Evolutionary conservation across 768 basidiomycete genomes (phyloP), one percentile per base, ranked within the genome.

Genomic region (Naematelia encephala): DNA sequence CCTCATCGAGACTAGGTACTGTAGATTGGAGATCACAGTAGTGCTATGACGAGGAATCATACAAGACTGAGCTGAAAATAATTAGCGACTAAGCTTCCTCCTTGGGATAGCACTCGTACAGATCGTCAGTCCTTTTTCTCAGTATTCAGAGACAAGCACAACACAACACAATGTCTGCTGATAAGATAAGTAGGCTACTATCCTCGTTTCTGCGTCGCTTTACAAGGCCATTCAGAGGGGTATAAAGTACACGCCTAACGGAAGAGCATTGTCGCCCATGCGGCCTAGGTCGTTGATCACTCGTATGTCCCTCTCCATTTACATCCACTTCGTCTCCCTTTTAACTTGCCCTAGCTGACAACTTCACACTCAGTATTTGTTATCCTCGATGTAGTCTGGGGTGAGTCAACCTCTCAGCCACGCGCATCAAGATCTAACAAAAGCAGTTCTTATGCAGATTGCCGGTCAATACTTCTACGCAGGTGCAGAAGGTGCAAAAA

Each of bases 181-280:
- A n/a, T n/a, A n/a, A n/a, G 29, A 29, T n/a, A 28, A 21, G 26
- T 2, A 67, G 65, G 65, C 62, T n/a, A 67, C 66, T n/a, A 67
- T 70, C 59, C 61, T 70, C 49, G 30, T 70, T 53, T 58, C 63
- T 16, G 68, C 68, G 23, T 57, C 56, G 1, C 13, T 70, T 4
- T 70, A 70, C 59, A 70, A 70, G 46, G 57, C 58, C 29, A 51
- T 70, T 34, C 63, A 67, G 46, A 34, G 68, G n/a, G 61, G 51
- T 49, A 44, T 67, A 59, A 70, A 67, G 56, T 67, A 70, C 59
- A 61, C 51, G 22, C 63, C 68, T 14, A 55, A 61, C 25, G 63
- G 66, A 3, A 27, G 52, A 16, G 43, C 34, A 11, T 42, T 70
- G 14, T 59, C 60, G 13, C 68, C 68, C 8, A 67, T 67, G 66